phyloP scores from a whole-genome alignment of 495 filamentous ascomycete genomes.

The Astrothelium subdiscretum region DNA sequence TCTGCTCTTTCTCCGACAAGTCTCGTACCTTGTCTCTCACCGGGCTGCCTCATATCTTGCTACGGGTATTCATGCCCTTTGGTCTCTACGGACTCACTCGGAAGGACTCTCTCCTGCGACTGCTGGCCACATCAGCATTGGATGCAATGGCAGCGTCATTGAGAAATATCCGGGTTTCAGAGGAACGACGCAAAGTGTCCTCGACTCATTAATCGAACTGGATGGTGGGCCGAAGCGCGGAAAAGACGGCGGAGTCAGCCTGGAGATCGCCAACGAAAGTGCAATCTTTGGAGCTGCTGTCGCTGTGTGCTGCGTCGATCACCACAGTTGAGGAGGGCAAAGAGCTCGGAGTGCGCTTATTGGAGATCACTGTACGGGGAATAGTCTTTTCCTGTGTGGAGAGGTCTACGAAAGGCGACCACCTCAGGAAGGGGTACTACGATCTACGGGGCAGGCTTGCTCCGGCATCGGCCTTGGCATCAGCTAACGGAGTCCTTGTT shows the following conservation, averaged over 20 bases:
- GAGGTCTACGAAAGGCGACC: not conserved
- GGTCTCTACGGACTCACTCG: constrained; percentile 41
- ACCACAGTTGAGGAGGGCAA: constrained; percentile 1
- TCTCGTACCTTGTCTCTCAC: constrained; percentile 42
- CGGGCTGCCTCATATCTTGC: constrained; percentile 54
- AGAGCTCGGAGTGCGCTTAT: not conserved
- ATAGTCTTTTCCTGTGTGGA: not conserved
- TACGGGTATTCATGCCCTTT: constrained; percentile 53
- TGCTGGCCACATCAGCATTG: constrained; percentile 36
- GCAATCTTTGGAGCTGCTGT: constrained; percentile 53
- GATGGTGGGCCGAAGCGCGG: constrained; percentile 6
- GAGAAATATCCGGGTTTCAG: constrained; percentile 52
- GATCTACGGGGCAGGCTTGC: not conserved
- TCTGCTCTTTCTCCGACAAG: constrained; percentile 41
- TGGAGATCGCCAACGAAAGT: constrained; percentile 48
- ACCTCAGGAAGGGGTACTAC: not conserved
- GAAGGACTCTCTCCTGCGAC: constrained; percentile 27
- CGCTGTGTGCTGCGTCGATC: constrained; percentile 38
- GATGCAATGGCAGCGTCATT: constrained; percentile 54
- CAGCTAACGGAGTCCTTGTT: not conserved
- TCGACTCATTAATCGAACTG: constrained; percentile 36
- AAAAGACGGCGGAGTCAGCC: constrained; percentile 30
- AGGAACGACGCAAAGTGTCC: constrained; percentile 35
- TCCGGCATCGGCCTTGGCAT: not conserved
- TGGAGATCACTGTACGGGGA: not conserved